Percentiles rank a stretch among this genome's conserved stretches.
These are phyloP conservation scores for Endoconidiophora laricicola DNA, from an alignment of 2,329 filamentous ascomycete genomes.

Conservation along the genomic window DNA sequence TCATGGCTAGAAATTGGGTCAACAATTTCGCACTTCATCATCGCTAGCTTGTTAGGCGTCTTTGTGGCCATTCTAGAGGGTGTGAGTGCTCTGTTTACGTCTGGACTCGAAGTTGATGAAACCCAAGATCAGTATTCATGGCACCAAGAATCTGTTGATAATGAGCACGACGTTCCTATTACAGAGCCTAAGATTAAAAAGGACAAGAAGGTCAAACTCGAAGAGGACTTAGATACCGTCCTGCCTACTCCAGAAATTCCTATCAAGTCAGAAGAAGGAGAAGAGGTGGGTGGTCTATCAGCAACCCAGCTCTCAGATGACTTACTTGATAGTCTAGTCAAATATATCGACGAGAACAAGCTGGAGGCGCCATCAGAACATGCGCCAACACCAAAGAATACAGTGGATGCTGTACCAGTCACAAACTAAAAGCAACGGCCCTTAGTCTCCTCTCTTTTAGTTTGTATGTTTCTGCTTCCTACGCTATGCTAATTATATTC, in stretches of 20 bases:
- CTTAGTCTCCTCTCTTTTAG: too few relatives aligned
- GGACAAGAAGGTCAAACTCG: neutral
- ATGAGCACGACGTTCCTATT: neutral
- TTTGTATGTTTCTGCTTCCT: too few relatives aligned
- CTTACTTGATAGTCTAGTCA: neutral
- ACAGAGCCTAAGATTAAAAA: neutral
- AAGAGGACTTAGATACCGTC: neutral
- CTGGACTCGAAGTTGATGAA: conserved; percentile 52
- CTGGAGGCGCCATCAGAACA: too few relatives aligned
- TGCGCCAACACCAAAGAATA: neutral
- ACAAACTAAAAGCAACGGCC: too few relatives aligned
- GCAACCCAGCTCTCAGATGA: neutral
- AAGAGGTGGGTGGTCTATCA: neutral
- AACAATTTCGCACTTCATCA: conserved; percentile 88
- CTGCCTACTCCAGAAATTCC: neutral
- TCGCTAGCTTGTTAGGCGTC: conserved; percentile 74
- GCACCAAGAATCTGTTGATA: neutral
- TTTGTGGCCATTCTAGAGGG: conserved; percentile 83
- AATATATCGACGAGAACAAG: conserved; percentile 1
- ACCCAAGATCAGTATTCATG: neutral
- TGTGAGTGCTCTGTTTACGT: conserved; percentile 67
- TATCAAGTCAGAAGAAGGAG: neutral
- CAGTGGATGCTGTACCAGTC: neutral
- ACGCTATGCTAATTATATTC: too few relatives aligned
- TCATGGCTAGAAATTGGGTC: conserved; percentile 96